These are phyloP conservation scores for Dioscorea dumetorum DNA, from an alignment of 106 monocot species.

Conservation along the genomic window DNA sequence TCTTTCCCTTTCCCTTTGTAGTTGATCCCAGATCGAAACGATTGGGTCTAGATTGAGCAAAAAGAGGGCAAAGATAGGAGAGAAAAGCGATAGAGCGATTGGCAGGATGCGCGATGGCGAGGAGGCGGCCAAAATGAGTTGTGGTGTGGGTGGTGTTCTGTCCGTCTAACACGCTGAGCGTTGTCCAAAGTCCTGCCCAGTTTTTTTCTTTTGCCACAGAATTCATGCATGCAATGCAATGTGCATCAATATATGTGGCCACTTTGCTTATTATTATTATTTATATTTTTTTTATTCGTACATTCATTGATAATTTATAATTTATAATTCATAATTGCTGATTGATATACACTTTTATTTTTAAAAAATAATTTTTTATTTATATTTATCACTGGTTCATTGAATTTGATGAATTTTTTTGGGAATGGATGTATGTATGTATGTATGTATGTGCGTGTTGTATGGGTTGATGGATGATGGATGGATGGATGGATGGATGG, in stretches of 20 bases:
- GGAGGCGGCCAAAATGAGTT: background rate
- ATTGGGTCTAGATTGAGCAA: background rate
- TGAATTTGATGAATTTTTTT: too few species aligned
- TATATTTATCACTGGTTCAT: too few species aligned
- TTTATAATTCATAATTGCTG: too few species aligned
- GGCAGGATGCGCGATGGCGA: background rate
- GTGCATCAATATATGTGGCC: too few species aligned
- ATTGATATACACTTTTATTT: too few species aligned
- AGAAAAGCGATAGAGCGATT: conserved; percentile 2
- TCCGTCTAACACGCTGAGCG: background rate
- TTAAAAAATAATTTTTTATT: too few species aligned
- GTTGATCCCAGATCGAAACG: background rate
- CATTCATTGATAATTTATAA: too few species aligned
- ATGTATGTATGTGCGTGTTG: background rate
- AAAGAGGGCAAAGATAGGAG: background rate
- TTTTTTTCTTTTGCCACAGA: background rate
- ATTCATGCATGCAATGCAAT: conserved; percentile 5
- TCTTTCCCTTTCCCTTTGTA: background rate
- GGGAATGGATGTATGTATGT: too few species aligned
- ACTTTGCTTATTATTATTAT: too few species aligned
- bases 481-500: background rate
- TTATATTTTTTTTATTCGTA: too few species aligned
- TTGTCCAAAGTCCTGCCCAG: conserved; percentile 4
- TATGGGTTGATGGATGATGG: background rate
- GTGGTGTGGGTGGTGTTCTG: conserved; percentile 4